Percentiles rank a stretch among this genome's conserved stretches.
phyloP scores from a whole-genome alignment of 176 grass and related monocot species.

The Ensete ventricosum region DNA sequence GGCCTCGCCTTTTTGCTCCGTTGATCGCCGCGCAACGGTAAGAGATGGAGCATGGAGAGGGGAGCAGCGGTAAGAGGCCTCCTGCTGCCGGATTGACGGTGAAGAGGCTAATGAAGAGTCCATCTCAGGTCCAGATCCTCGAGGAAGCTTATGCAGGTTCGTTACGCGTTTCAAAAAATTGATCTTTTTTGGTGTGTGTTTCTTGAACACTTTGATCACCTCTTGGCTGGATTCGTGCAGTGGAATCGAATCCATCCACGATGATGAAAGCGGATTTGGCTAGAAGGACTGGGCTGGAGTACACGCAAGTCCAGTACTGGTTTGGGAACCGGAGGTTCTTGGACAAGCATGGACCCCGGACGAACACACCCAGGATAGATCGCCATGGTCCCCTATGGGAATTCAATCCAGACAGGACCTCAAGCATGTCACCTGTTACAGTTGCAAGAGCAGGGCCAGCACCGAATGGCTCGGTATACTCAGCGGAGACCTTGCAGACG shows the following conservation, averaged over 20 bases:
- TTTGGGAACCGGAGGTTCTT: slow-evolving; percentile 1
- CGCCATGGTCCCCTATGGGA: not conserved
- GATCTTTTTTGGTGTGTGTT: not conserved
- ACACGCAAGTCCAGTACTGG: slow-evolving; percentile 2
- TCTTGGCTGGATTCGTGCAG: not conserved
- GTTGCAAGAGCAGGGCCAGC: not conserved
- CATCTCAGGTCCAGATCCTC: not conserved
- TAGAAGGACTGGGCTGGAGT: not conserved
- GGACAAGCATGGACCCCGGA: not conserved
- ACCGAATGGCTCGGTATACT: not conserved
- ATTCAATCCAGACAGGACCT: not conserved
- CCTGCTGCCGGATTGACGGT: not conserved
- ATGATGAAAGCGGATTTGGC: not conserved
- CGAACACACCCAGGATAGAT: not conserved
- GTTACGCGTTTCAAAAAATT: not conserved
- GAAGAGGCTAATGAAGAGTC: not conserved
- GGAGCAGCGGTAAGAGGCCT: not conserved
- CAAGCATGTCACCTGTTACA: not conserved
- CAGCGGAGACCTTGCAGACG: not conserved
- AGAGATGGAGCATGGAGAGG: not conserved
- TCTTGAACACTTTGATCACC: not conserved
- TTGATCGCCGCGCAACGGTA: not conserved
- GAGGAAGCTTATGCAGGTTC: not conserved
- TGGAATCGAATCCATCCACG: not conserved
- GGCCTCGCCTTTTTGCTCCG: not conserved